Percentiles rank a stretch among this genome's conserved stretches.
These are phyloP conservation scores for Torulaspora globosa DNA, from an alignment of 1,139 yeast species.

Conservation along the genomic window DNA sequence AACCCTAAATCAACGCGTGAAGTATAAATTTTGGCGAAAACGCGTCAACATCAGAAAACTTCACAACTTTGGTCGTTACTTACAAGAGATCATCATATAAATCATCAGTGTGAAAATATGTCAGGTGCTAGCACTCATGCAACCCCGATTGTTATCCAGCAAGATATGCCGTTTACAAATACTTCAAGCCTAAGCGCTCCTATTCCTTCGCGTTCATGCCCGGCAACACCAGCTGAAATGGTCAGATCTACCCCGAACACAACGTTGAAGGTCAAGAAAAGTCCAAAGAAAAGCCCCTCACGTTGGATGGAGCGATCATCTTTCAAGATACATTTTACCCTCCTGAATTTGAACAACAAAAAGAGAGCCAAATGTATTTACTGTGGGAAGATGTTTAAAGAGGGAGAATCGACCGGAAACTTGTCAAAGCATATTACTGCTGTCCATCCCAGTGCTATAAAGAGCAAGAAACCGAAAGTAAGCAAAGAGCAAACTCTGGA, in stretches of 20 bases:
- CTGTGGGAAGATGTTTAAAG: constrained; percentile 11
- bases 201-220: too few relatives aligned
- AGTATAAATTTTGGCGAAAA: too few relatives aligned
- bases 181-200: too few relatives aligned
- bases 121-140: too few relatives aligned
- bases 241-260: not conserved
- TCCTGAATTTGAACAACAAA: not conserved
- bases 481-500: not conserved
- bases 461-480: not conserved
- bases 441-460: not conserved
- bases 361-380: constrained; percentile 9
- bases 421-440: constrained; percentile 10
- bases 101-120: too few relatives aligned
- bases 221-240: too few relatives aligned
- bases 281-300: not conserved
- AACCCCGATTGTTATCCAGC: too few relatives aligned
- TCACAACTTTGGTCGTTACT: too few relatives aligned
- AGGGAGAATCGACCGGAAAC: constrained; percentile 13
- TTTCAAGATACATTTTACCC: constrained; percentile 7
- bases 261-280: not conserved
- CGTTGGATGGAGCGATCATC: constrained; percentile 12
- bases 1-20: too few relatives aligned
- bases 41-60: too few relatives aligned
- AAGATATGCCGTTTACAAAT: too few relatives aligned
- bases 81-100: too few relatives aligned